Base-by-base conservation (phyloP, 1,284 basidiomycete genomes). In the Fomes fomentarius region DNA sequence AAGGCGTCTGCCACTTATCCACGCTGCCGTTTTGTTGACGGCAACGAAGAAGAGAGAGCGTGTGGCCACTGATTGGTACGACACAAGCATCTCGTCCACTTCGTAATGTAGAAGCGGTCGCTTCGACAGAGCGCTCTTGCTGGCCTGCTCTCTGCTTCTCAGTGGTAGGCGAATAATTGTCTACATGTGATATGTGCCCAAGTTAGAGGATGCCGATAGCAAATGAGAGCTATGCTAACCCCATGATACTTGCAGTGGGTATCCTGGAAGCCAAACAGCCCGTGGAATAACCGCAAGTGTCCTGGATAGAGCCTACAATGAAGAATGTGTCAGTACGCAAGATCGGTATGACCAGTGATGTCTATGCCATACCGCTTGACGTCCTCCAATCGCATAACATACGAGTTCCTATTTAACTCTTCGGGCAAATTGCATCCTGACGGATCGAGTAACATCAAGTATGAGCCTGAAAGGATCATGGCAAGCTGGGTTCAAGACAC, bases 161-260 rank as follows among this genome's bases (percentile, higher is more conserved):
- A 81, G 63, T 9, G 79, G 75, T 34, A 82, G 68, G n/a, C 76
- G 64, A 50, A 81, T 80, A 14, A 82, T 52, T 3, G 80, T 81
- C 80, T 82, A 43, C 4, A 35, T 31, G 17, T 2, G 22, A 7
- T 45, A 11, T 15, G 41, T 49, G 28, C n/a, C n/a, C n/a, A 50
- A 40, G 11, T 28, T 17, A 42, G 22, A 21, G 17, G 26, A 45
- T 10, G 47, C 40, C 45, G 15, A 7, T n/a, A 45, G 41, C n/a
- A 48, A 21, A 12, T 6, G 31, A 12, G 14, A 51, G 21, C n/a
- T 24, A 39, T 12, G 62, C 76, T 50, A 68, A 80, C 79, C 25
- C 75, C 78, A 31, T 69, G 30, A 55, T 78, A 81, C 5, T 55
- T 57, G 4, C 66, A 50, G 4, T 51, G 45, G 9, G 63, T 30